Conservation (phyloP, 1,139 yeast species). For the Sugiyamaella neomexicana region DNA sequence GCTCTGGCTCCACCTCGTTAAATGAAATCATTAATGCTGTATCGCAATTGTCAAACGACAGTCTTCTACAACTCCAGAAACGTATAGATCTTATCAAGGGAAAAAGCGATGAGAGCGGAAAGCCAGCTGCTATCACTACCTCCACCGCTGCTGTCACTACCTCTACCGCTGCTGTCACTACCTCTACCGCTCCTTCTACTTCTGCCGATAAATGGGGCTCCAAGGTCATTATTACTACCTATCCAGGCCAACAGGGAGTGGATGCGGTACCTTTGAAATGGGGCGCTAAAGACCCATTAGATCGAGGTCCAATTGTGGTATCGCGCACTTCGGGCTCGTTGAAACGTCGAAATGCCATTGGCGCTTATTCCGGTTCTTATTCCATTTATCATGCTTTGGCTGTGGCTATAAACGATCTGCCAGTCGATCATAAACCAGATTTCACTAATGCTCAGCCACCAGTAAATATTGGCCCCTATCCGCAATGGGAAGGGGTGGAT, state of each 20-base stretch:
- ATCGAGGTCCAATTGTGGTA: conserved; percentile 60
- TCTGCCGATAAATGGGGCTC: conserved; percentile 26
- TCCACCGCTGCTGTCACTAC: background rate
- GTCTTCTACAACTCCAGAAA: conserved; percentile 5
- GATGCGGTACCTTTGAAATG: conserved; percentile 51
- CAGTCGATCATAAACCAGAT: conserved; percentile 54
- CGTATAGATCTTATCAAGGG: conserved; percentile 2
- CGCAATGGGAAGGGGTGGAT: conserved; percentile 53
- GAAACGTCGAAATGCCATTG: conserved; percentile 53
- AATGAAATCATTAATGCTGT: conserved; percentile 1
- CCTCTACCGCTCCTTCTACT: background rate
- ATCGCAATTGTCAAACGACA: conserved; percentile 10
- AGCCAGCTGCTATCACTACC: background rate
- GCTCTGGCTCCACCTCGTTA: background rate
- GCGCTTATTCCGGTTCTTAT: conserved; percentile 63
- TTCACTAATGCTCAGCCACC: conserved; percentile 65
- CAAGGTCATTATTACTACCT: conserved; percentile 46
- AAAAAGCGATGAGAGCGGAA: no score
- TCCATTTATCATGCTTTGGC: conserved; percentile 62
- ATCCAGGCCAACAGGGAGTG: conserved; percentile 50
- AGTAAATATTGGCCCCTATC: conserved; percentile 51
- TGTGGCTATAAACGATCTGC: conserved; percentile 55
- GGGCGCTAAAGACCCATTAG: conserved; percentile 50
- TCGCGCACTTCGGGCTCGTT: conserved; percentile 44
- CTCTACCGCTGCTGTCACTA: background rate